These are phyloP conservation scores for Isabelozyma gotoi DNA, from an alignment of 805 yeast genomes.

Conservation along the genomic window DNA sequence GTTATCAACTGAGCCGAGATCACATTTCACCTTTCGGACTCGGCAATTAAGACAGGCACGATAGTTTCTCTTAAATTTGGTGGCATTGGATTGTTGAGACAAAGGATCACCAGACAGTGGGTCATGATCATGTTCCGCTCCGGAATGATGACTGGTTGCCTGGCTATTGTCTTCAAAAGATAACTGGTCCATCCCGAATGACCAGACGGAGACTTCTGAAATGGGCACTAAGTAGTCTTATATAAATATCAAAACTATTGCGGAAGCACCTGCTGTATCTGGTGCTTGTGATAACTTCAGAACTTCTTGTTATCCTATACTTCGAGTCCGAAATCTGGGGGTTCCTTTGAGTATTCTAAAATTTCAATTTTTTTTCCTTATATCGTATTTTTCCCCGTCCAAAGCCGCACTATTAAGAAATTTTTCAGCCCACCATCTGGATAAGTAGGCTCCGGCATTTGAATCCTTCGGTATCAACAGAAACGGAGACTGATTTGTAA, in stretches of 20 bases:
- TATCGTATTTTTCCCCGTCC: background rate
- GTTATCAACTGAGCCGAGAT: slow-evolving; percentile 69
- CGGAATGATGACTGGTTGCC: background rate
- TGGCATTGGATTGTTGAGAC: background rate
- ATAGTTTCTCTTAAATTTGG: slow-evolving; percentile 61
- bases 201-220: background rate
- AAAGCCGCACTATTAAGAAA: background rate
- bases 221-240: background rate
- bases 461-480: no score
- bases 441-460: no score
- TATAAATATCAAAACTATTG: no score
- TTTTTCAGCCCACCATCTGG: background rate
- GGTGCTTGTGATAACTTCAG: no score
- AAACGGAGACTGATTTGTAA: no score
- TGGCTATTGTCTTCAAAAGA: background rate
- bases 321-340: no score
- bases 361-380: background rate
- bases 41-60: slow-evolving; percentile 87
- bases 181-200: background rate
- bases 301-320: no score
- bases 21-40: slow-evolving; percentile 81
- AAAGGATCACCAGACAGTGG: background rate
- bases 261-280: no score
- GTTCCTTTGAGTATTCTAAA: background rate
- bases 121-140: background rate